phyloP scores from a whole-genome alignment of 257 asterid genomes.

The Galeopsis tetrahit region DNA sequence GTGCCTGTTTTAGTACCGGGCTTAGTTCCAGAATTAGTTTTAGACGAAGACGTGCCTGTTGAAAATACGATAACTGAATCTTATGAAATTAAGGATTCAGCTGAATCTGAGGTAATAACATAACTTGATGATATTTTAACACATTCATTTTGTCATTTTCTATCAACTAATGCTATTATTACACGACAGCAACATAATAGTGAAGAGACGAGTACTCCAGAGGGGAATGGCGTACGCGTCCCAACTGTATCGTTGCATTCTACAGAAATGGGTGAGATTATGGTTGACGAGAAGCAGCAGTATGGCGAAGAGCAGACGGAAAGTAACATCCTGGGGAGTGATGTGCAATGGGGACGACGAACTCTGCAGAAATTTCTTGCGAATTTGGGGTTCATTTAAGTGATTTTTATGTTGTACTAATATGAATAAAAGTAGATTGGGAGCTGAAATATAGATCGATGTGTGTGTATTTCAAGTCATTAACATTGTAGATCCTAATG shows the following conservation, averaged over 20 bases:
- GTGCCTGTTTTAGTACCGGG: constrained; percentile 69
- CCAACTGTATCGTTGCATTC: constrained; percentile 22
- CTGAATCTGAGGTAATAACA: constrained; percentile 32
- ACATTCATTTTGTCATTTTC: constrained; percentile 9
- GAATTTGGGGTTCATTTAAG: constrained; percentile 48
- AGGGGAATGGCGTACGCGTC: constrained; percentile 42
- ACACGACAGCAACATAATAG: not conserved
- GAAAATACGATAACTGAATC: constrained; percentile 28
- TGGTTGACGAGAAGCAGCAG: constrained; percentile 35
- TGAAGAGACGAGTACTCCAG: constrained; percentile 22
- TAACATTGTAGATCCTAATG: not conserved
- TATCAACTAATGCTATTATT: not conserved
- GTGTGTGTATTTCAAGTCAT: not conserved
- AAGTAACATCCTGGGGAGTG: constrained; percentile 33
- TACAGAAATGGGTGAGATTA: constrained; percentile 35
- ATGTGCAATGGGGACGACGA: constrained; percentile 66
- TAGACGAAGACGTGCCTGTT: constrained; percentile 44
- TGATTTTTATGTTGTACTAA: not conserved
- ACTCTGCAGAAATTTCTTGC: constrained; percentile 59
- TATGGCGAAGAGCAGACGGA: not conserved
- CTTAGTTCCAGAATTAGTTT: constrained; percentile 34
- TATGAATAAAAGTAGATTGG: constrained; percentile 3
- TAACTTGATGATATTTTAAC: not conserved
- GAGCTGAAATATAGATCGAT: not conserved
- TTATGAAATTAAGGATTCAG: constrained; percentile 36